A percentile compares a stretch with the other conserved stretches of the same genome.
These are phyloP conservation scores for Senecio squalidus DNA, from an alignment of 140 eudicot species.

Conservation along the genomic window DNA sequence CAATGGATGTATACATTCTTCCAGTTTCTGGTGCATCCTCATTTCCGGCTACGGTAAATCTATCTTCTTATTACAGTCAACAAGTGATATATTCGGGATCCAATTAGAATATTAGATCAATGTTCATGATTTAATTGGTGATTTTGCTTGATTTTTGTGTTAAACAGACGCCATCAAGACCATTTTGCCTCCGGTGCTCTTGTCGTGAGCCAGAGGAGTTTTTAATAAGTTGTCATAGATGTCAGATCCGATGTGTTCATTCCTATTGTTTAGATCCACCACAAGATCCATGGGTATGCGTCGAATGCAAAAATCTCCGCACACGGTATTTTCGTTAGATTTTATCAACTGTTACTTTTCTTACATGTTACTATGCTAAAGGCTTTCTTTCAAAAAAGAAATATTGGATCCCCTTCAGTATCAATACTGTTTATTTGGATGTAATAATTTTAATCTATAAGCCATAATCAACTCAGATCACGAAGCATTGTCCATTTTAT, in stretches of 20 bases:
- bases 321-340: constrained; percentile 37
- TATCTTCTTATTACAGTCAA: background rate
- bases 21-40: no score
- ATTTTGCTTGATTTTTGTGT: background rate
- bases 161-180: background rate
- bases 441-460: background rate
- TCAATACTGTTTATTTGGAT: background rate
- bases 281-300: constrained; percentile 74
- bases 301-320: constrained; percentile 63
- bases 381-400: background rate
- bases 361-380: background rate
- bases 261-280: constrained; percentile 84
- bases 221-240: background rate
- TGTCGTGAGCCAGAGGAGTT: constrained; percentile 32
- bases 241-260: constrained; percentile 62
- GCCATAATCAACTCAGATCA: background rate
- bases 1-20: constrained; percentile 47
- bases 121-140: background rate
- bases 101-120: no score
- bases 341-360: background rate
- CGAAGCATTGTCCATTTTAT: background rate
- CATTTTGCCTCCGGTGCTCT: background rate
- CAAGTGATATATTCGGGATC: background rate
- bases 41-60: no score
- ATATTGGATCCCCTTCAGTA: background rate